These are phyloP conservation scores for Penicillium atrosanguineum DNA, from an alignment of 495 filamentous ascomycete genomes.

Conservation along the genomic window DNA sequence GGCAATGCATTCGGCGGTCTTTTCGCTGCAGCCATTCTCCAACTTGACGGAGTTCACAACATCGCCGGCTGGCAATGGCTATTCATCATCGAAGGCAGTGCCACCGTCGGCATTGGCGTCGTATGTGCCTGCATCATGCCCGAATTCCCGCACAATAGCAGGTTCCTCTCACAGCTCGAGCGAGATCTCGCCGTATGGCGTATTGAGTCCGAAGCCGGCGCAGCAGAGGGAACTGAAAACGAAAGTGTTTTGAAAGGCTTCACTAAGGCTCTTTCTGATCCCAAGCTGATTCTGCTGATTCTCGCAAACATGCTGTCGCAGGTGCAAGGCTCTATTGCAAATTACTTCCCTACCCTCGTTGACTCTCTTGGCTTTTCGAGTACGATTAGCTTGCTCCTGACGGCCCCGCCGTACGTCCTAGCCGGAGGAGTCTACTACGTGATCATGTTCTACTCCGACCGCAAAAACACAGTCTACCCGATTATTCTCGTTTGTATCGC, in stretches of 20 bases:
- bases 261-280: slow-evolving; percentile 21
- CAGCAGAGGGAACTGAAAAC: slow-evolving; percentile 24
- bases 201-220: slow-evolving; percentile 29
- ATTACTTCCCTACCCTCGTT: slow-evolving; percentile 82
- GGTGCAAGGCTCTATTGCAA: slow-evolving; percentile 35
- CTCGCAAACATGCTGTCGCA: slow-evolving; percentile 31
- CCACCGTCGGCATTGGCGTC: slow-evolving; percentile 41
- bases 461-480: slow-evolving; percentile 23
- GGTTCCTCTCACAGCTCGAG: slow-evolving; percentile 20
- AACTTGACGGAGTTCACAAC: slow-evolving; percentile 40
- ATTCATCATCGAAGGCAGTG: slow-evolving; percentile 43
- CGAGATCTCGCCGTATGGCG: slow-evolving; percentile 30
- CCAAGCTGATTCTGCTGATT: slow-evolving; percentile 24
- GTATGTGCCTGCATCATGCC: slow-evolving; percentile 42
- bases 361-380: slow-evolving; percentile 61
- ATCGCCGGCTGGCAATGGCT: slow-evolving; percentile 56
- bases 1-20: slow-evolving; percentile 58
- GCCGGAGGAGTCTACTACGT: slow-evolving; percentile 24
- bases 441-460: slow-evolving; percentile 28
- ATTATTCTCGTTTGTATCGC: slow-evolving; percentile 22
- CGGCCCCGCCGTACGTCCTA: slow-evolving; percentile 25
- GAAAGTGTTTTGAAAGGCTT: slow-evolving; percentile 21
- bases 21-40: slow-evolving; percentile 51
- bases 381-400: slow-evolving; percentile 47
- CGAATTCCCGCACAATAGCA: slow-evolving; percentile 32